Conservation (phyloP, 164 flowering plant genomes). For the Vitis rotundifolia region DNA sequence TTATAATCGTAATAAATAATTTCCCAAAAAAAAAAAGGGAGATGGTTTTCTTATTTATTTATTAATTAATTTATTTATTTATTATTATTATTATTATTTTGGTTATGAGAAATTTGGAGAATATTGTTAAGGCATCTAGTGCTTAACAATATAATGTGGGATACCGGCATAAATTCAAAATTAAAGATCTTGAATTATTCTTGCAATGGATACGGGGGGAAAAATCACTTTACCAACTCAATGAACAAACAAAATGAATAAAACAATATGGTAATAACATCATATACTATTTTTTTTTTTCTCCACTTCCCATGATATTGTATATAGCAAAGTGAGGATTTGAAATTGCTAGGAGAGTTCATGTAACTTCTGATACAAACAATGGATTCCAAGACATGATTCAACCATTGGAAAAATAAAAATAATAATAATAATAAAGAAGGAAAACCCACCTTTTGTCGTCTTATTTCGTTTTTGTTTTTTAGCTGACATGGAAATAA, state of each 20-base stretch:
- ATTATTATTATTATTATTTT: background rate
- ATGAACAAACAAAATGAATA: background rate
- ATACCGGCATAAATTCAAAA: slow-evolving; percentile 36
- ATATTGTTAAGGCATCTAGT: slow-evolving; percentile 25
- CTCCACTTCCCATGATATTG: slow-evolving; percentile 1
- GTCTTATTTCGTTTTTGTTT: too few species aligned
- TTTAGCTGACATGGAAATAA: too few species aligned
- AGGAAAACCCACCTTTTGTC: too few species aligned
- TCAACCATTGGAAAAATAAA: too few species aligned
- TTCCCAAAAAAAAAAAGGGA: background rate
- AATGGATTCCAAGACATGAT: too few species aligned
- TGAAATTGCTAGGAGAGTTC: slow-evolving; percentile 17
- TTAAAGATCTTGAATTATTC: slow-evolving; percentile 27
- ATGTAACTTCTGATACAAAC: too few species aligned
- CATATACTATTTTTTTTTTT: background rate
- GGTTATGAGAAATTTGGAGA: slow-evolving; percentile 12
- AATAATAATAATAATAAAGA: too few species aligned
- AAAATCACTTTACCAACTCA: slow-evolving; percentile 8
- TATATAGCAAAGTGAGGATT: slow-evolving; percentile 17
- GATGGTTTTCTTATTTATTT: slow-evolving; percentile 3
- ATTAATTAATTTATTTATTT: too few species aligned
- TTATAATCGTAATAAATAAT: background rate
- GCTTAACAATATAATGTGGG: slow-evolving; percentile 23
- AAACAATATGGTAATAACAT: background rate
- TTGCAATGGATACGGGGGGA: slow-evolving; percentile 16